Evolutionary conservation across 2,329 filamentous ascomycete genomes (phyloP).

Genomic region (Aureobasidium sp.): DNA sequence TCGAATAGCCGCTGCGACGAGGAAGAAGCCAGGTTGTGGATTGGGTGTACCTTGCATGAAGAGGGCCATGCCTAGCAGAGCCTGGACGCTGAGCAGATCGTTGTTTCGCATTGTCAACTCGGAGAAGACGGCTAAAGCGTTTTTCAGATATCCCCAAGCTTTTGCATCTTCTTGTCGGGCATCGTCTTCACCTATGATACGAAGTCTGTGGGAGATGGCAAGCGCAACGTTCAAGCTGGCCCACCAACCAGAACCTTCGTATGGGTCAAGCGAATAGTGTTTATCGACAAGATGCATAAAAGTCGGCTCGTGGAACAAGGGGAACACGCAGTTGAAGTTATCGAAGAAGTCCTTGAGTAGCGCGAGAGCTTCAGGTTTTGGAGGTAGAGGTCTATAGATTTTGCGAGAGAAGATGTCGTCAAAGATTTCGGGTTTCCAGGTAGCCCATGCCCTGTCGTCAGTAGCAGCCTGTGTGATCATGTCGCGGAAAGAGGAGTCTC

Average conservation of each 20-base stretch:
- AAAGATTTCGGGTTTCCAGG: conserved; percentile 98
- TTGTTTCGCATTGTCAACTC: conserved; percentile 95
- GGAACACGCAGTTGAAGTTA: conserved; percentile 99
- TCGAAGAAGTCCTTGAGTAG: conserved; percentile 91
- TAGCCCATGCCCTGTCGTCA: conserved; percentile 90
- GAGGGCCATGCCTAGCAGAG: conserved; percentile 81
- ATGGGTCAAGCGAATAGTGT: conserved; percentile 87
- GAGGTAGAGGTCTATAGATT: conserved; percentile 73
- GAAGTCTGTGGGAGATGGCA: conserved; percentile 84
- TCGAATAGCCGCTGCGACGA: conserved; percentile 83
- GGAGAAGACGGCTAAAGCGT: conserved; percentile 85
- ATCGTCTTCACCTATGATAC: conserved; percentile 91
- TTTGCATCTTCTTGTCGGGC: conserved; percentile 87
- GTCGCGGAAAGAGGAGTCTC: conserved; percentile 86
- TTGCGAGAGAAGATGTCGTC: conserved; percentile 80
- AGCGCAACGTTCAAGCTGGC: conserved; percentile 89
- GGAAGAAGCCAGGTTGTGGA: conserved; percentile 84
- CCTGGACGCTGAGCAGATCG: conserved; percentile 89
- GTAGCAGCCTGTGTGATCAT: conserved; percentile 86
- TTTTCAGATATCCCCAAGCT: conserved; percentile 93
- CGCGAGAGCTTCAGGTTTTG: conserved; percentile 79
- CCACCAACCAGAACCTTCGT: conserved; percentile 97
- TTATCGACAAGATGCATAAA: conserved; percentile 96
- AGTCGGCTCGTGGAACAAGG: conserved; percentile 91
- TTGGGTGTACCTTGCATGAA: conserved; percentile 97